A percentile compares a stretch with the other conserved stretches of the same genome.
Evolutionary conservation across 106 monocot species (phyloP).

Genomic region (Alisma plantagoaquatica): DNA sequence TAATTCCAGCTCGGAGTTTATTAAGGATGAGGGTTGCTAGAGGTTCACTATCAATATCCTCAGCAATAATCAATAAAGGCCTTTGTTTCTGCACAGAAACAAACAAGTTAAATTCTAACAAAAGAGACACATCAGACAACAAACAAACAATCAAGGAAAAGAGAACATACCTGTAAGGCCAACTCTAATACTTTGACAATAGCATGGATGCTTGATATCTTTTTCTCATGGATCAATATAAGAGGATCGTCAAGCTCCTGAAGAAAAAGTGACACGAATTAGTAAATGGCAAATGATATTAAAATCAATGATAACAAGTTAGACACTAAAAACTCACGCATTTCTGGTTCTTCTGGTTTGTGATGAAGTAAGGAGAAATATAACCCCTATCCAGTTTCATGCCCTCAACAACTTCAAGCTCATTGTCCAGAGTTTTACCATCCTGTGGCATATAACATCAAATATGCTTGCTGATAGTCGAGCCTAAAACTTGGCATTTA

Average conservation of each 20-base stretch:
- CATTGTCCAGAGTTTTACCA: conserved; percentile 95
- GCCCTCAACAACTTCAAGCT: conserved; percentile 96
- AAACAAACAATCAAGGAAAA: background rate
- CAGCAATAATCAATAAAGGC: conserved; percentile 72
- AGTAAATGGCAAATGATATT: too few species aligned
- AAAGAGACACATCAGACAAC: too few species aligned
- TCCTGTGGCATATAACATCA: too few species aligned
- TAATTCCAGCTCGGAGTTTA: conserved; percentile 83
- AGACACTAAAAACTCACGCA: conserved; percentile 63
- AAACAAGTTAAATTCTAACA: too few species aligned
- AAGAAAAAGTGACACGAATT: too few species aligned
- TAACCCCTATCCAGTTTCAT: conserved; percentile 97
- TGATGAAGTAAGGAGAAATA: conserved; percentile 98
- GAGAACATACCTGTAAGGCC: conserved; percentile 47
- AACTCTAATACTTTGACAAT: conserved; percentile 73
- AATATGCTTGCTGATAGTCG: too few species aligned
- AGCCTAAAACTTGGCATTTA: too few species aligned
- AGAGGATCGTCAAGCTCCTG: conserved; percentile 88
- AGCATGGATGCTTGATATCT: conserved; percentile 65
- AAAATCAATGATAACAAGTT: too few species aligned
- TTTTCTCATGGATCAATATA: conserved; percentile 85
- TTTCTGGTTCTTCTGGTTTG: conserved; percentile 92
- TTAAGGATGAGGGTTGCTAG: conserved; percentile 74
- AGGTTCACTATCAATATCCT: conserved; percentile 80
- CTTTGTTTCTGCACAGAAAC: conserved; percentile 57